Evolutionary conservation across 371 early-diverging fungal genomes (phyloP).

Genomic region (Batrachochytrium dendrobatidis): DNA sequence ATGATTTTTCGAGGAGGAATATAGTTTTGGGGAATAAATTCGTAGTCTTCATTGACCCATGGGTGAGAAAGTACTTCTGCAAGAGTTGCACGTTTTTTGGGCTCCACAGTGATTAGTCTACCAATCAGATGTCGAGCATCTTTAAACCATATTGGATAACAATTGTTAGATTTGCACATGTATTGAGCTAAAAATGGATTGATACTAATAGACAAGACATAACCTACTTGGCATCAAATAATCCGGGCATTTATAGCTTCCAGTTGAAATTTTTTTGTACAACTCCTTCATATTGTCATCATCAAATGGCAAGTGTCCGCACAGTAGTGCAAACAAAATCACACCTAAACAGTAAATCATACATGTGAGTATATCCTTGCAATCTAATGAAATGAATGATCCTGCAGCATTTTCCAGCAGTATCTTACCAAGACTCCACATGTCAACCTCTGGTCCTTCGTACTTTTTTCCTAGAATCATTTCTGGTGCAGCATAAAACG

Average conservation of each 20-base stretch:
- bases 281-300: constrained; percentile 56
- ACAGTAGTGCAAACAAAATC: constrained; percentile 75
- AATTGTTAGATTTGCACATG: not conserved
- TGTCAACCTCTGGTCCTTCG: constrained; percentile 62
- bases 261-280: constrained; percentile 55
- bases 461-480: constrained; percentile 61
- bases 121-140: constrained; percentile 41
- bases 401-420: not conserved
- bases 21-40: constrained; percentile 32
- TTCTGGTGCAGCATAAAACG: constrained; percentile 70
- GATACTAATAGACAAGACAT: not conserved
- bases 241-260: constrained; percentile 40
- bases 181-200: constrained; percentile 3
- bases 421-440: constrained; percentile 62
- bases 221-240: constrained; percentile 40
- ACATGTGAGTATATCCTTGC: not conserved
- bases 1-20: constrained; percentile 34
- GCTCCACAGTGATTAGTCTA: constrained; percentile 47
- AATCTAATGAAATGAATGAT: not conserved
- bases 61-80: constrained; percentile 42
- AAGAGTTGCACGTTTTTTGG: constrained; percentile 43
- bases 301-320: constrained; percentile 82
- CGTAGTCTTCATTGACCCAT: constrained; percentile 48
- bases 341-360: constrained; percentile 52
- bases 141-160: constrained; percentile 4